Evolutionary conservation across 2,329 filamentous ascomycete genomes (phyloP).

Genomic region (Taxawa tesnikishii): DNA sequence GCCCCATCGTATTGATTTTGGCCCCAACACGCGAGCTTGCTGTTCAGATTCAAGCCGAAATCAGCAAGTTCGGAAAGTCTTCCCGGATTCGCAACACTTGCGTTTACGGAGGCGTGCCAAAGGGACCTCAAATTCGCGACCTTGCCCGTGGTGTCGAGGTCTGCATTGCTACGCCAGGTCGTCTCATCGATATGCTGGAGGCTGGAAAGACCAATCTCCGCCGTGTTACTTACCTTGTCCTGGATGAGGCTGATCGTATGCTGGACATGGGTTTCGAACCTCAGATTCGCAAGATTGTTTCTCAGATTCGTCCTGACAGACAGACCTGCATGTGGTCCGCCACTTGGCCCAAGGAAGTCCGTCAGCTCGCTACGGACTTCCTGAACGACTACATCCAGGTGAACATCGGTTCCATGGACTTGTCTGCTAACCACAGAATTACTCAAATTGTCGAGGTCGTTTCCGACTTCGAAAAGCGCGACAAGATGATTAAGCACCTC

Average conservation of each 20-base stretch:
- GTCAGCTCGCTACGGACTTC: slow-evolving; percentile 81
- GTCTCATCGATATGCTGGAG: slow-evolving; percentile 97
- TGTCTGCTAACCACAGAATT: slow-evolving; percentile 94
- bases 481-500: slow-evolving; percentile 92
- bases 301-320: slow-evolving; percentile 93
- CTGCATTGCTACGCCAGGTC: slow-evolving; percentile 94
- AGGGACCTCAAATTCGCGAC: slow-evolving; percentile 92
- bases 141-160: slow-evolving; percentile 93
- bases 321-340: slow-evolving; percentile 99
- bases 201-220: slow-evolving; percentile 96
- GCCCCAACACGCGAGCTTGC: slow-evolving; percentile 95
- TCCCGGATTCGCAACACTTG: slow-evolving; percentile 97
- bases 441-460: slow-evolving; percentile 96
- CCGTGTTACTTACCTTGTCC: slow-evolving; percentile 93
- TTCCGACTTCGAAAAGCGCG: slow-evolving; percentile 93
- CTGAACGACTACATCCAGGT: slow-evolving; percentile 95
- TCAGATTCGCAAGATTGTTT: slow-evolving; percentile 96
- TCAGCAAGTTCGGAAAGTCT: slow-evolving; percentile 96
- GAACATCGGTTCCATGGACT: slow-evolving; percentile 92
- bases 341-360: slow-evolving; percentile 98
- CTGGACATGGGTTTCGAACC: slow-evolving; percentile 99
- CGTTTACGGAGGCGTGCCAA: slow-evolving; percentile 97
- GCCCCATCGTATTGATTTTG: slow-evolving; percentile 90
- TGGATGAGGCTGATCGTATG: slow-evolving; percentile 99
- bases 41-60: slow-evolving; percentile 96